Evolutionary conservation across 2,329 filamentous ascomycete genomes (phyloP).

Genomic region (Zopfia rhizophila): DNA sequence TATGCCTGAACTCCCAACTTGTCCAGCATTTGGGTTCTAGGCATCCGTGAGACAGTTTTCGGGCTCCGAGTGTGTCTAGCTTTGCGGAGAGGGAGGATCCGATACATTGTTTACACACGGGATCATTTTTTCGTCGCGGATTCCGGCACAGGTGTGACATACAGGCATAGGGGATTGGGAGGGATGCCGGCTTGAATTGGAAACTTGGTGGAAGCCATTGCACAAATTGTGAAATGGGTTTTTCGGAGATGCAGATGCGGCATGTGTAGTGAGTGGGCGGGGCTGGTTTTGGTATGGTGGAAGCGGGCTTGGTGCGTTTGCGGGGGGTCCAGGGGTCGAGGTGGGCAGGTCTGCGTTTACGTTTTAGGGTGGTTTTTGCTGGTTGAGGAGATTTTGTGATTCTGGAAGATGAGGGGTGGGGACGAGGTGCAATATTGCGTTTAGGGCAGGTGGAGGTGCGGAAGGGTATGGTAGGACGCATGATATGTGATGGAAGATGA

Average conservation of each 20-base stretch:
- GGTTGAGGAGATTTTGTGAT: too few species aligned
- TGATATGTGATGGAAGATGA: too few species aligned
- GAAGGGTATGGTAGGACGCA: too few species aligned
- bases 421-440: too few species aligned
- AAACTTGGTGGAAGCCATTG: conserved; percentile 24
- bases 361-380: conserved; percentile 10
- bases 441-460: too few species aligned
- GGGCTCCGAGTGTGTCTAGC: conserved; percentile 34
- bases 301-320: conserved; percentile 30
- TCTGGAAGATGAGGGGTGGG: too few species aligned
- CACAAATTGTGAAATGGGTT: conserved; percentile 28
- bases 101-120: conserved; percentile 42
- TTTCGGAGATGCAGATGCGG: conserved; percentile 34
- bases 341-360: conserved; percentile 19
- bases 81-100: conserved; percentile 31
- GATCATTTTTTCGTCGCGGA: conserved; percentile 32
- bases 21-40: conserved; percentile 33
- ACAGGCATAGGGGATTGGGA: conserved; percentile 31
- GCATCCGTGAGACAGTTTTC: conserved; percentile 30
- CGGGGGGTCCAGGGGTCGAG: conserved; percentile 32
- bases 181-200: neutral
- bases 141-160: conserved; percentile 34
- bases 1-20: conserved; percentile 28
- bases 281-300: conserved; percentile 16
- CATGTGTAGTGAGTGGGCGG: conserved; percentile 35